Evolutionary conservation across 2,329 filamentous ascomycete species (phyloP).

Genomic region (Sordariomycetes sp.): DNA sequence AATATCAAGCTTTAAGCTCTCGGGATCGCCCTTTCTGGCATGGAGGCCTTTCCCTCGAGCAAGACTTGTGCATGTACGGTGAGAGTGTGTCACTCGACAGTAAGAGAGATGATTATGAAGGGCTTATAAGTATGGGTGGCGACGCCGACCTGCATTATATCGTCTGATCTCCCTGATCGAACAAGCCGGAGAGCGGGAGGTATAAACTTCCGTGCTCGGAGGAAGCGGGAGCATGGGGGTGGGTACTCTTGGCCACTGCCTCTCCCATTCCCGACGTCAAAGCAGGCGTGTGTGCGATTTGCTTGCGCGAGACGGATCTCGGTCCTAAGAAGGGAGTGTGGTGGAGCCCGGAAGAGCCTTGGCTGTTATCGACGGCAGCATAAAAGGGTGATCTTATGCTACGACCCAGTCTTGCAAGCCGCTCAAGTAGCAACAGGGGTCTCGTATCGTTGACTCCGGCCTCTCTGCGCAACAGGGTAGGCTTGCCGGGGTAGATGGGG

Average conservation of each 20-base stretch:
- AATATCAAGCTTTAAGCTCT: slow-evolving; percentile 9
- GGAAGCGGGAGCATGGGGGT: slow-evolving; percentile 13
- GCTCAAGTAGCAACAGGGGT: slow-evolving; percentile 36
- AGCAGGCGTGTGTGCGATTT: slow-evolving; percentile 34
- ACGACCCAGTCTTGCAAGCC: slow-evolving; percentile 30
- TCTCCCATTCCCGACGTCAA: slow-evolving; percentile 30
- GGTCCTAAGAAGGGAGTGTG: slow-evolving; percentile 30
- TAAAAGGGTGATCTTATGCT: slow-evolving; percentile 52
- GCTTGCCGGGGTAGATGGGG: background rate
- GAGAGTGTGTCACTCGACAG: slow-evolving; percentile 4
- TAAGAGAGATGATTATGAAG: slow-evolving; percentile 13
- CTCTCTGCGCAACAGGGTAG: background rate
- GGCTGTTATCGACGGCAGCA: slow-evolving; percentile 39
- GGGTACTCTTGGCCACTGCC: slow-evolving; percentile 21
- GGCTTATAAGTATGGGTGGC: slow-evolving; percentile 17
- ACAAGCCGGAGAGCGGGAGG: background rate
- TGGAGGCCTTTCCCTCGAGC: slow-evolving; percentile 12
- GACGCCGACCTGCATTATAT: slow-evolving; percentile 10
- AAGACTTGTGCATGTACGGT: background rate
- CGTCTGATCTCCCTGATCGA: slow-evolving; percentile 6
- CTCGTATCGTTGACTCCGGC: background rate
- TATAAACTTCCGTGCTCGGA: background rate
- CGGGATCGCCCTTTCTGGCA: slow-evolving; percentile 18
- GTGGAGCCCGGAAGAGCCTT: slow-evolving; percentile 25
- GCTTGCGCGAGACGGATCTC: slow-evolving; percentile 35